Percentiles rank a stretch among this genome's conserved stretches.
Evolutionary conservation across 805 yeast species (phyloP).

Genomic region (Metschnikowia reukaufii): DNA sequence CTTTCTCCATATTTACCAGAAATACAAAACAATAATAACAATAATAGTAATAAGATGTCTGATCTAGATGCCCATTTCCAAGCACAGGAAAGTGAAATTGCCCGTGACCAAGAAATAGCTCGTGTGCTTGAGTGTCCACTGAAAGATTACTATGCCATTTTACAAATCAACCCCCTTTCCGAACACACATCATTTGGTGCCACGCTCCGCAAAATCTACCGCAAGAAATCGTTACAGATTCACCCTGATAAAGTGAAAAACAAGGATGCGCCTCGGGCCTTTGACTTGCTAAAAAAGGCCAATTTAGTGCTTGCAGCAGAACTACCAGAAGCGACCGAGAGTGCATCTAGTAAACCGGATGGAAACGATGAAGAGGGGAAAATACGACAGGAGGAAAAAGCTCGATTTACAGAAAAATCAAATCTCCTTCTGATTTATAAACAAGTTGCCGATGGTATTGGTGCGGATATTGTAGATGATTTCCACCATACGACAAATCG

Average conservation of each 20-base stretch:
- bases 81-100: conserved; percentile 29
- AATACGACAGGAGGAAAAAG: conserved; percentile 3
- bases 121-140: conserved; percentile 50
- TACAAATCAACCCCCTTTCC: conserved; percentile 40
- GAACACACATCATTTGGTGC: conserved; percentile 39
- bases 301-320: conserved; percentile 33
- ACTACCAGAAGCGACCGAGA: conserved; percentile 10
- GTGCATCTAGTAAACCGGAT: background rate
- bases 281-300: conserved; percentile 58
- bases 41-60: conserved; percentile 4
- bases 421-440: conserved; percentile 32
- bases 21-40: background rate
- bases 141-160: conserved; percentile 55
- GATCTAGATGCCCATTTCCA: conserved; percentile 14
- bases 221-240: conserved; percentile 60
- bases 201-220: conserved; percentile 47
- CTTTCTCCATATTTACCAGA: background rate
- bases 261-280: conserved; percentile 61
- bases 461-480: background rate
- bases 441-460: conserved; percentile 18
- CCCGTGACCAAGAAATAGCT: conserved; percentile 52
- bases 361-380: conserved; percentile 1
- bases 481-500: conserved; percentile 28
- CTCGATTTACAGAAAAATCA: conserved; percentile 19
- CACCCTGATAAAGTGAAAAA: conserved; percentile 68